phyloP scores from a whole-genome alignment of 2,329 filamentous ascomycete species.

The Claviceps sp. region DNA sequence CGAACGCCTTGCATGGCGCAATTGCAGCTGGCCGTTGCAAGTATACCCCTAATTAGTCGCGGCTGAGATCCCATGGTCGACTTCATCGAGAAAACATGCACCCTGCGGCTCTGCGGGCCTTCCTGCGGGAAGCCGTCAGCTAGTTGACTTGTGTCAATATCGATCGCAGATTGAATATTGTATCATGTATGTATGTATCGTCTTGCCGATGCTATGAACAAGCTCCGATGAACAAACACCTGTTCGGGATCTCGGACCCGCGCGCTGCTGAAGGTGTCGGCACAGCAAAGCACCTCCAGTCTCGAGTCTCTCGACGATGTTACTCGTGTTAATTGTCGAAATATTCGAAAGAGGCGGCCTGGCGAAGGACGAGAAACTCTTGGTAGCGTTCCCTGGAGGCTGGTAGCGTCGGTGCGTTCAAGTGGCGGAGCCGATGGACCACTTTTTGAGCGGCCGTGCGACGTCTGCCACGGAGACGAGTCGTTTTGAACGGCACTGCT shows the following conservation, averaged over 20 bases:
- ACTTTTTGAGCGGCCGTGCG: background rate
- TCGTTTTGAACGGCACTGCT: background rate
- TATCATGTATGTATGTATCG: background rate
- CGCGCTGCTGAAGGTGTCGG: too few species aligned
- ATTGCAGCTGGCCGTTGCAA: background rate
- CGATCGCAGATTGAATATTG: background rate
- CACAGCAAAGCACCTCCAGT: too few species aligned
- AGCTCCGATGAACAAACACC: background rate
- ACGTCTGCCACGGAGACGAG: background rate
- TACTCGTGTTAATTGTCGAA: too few species aligned
- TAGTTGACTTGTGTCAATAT: background rate
- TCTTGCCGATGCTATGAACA: background rate
- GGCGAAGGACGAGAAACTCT: background rate
- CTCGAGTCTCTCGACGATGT: too few species aligned
- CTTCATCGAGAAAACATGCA: background rate
- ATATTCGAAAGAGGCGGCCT: too few species aligned
- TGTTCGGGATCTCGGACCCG: too few species aligned
- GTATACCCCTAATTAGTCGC: background rate
- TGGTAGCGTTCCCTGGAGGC: background rate
- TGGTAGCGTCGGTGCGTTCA: background rate
- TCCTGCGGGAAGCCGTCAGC: background rate
- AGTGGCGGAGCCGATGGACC: background rate
- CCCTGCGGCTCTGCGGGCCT: background rate
- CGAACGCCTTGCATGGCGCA: background rate
- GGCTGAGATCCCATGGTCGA: background rate